phyloP scores from a whole-genome alignment of 495 filamentous ascomycete genomes.

The Penicillium psychrofluorescens region DNA sequence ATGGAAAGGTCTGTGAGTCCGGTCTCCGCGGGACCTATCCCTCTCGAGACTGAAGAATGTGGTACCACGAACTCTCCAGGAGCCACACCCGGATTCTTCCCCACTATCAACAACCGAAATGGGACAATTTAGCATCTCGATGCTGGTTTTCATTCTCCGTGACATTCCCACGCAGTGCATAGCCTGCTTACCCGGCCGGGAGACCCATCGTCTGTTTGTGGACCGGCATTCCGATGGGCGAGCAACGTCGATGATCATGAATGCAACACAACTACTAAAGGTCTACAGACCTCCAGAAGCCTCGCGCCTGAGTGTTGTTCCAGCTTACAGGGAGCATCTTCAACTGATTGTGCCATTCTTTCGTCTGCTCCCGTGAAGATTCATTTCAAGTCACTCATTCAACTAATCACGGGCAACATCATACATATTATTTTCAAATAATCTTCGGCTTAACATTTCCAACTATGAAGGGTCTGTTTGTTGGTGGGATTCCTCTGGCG shows the following conservation, averaged over 20 bases:
- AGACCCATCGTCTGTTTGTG: not conserved
- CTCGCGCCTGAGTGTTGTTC: not conserved
- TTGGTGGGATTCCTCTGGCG: conserved; percentile 32
- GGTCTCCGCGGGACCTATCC: conserved; percentile 8
- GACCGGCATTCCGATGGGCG: conserved; percentile 12
- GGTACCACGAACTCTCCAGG: conserved; percentile 4
- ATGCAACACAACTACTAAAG: conserved; percentile 21
- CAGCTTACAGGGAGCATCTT: conserved; percentile 4
- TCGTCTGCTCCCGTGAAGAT: conserved; percentile 10
- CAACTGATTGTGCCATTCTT: conserved; percentile 15
- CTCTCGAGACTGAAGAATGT: conserved; percentile 12
- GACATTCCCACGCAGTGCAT: conserved; percentile 14
- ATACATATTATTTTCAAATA: not conserved
- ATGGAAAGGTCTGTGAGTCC: conserved; percentile 8
- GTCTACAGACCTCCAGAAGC: conserved; percentile 6
- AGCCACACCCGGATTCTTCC: conserved; percentile 10
- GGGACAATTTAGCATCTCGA: not conserved
- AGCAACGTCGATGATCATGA: conserved; percentile 8
- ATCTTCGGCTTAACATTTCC: too few species aligned
- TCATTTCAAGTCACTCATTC: conserved; percentile 23
- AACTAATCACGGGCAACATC: conserved; percentile 3
- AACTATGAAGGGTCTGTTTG: conserved; percentile 31
- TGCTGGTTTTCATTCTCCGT: conserved; percentile 14
- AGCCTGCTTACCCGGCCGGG: not conserved
- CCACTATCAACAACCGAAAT: not conserved